Evolutionary conservation across 2,329 filamentous ascomycete genomes (phyloP), one percentile per base, ranked within the genome.

Genomic region (Ophiosphaerella korrae): DNA sequence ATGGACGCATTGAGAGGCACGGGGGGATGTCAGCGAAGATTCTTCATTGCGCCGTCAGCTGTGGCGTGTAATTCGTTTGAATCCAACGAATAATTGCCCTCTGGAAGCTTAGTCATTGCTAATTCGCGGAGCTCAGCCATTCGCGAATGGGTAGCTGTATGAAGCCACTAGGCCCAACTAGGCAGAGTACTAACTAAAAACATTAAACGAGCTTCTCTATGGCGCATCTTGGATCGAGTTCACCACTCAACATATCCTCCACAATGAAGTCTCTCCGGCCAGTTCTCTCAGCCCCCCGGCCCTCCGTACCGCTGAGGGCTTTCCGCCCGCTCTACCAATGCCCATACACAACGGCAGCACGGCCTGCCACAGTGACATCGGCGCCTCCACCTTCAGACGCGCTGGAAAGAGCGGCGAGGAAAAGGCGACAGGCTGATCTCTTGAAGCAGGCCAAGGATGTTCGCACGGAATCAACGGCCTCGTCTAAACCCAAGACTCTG

Each of bases 351-450:
- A 75, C 76, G 13, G 32, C 71, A 2, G 48, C 71, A 29, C 77
- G 75, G 52, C 68, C 73, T 45, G 84, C 84, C 7, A 80, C 81
- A 3, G 78, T 78, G 58, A 78, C 82, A 16, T 84, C 84, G 13
- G 74, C 77, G 42, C 77, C 82, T 5, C 62, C 75, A 3, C 68
- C 78, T 7, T 74, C 79, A 13, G 77, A 78, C 49, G 77, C 80
- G 26, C 72, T 77, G 45, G 78, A 79, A 34, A 71, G 77, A 14
- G 66, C 82, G 13, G 77, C 77, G 29, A 69, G 79, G 45, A 80
- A 81, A 59, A 72, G 74, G 52, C 75, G 78, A 55, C 80, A 84
- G 64, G 77, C 77, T 3, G 78, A 81, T 52, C 63, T 78, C 31
- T 68, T 83, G 52, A 68, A 76, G 53, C 68, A 77, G 63, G 77